A percentile compares a stretch with the other conserved stretches of the same genome.
phyloP scores from a whole-genome alignment of 768 basidiomycete genomes.

The Leucocoprinus sp. region DNA sequence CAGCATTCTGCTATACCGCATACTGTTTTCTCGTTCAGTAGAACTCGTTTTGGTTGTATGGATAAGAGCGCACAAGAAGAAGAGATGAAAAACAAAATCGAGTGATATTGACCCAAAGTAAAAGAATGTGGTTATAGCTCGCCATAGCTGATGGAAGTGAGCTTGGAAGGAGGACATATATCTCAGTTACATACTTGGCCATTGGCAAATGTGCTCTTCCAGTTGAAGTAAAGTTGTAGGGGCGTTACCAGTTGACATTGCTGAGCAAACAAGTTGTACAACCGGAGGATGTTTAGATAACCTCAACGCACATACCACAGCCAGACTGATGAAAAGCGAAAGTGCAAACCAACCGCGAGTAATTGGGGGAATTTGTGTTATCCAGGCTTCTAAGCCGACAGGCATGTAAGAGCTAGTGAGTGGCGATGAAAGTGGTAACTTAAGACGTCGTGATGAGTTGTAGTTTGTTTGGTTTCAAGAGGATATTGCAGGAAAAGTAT shows the following conservation, averaged over 20 bases:
- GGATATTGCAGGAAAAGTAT: conserved; percentile 10
- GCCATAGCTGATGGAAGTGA: conserved; percentile 59
- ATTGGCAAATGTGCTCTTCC: conserved; percentile 75
- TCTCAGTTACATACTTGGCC: conserved; percentile 47
- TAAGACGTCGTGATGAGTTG: conserved; percentile 3
- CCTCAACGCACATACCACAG: conserved; percentile 59
- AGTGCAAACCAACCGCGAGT: conserved; percentile 81
- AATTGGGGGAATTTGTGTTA: conserved; percentile 85
- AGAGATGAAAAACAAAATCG: conserved; percentile 94
- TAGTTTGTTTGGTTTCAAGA: background rate
- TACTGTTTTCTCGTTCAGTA: conserved; percentile 38
- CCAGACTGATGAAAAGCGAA: conserved; percentile 71
- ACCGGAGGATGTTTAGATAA: conserved; percentile 42
- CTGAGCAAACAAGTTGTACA: conserved; percentile 29
- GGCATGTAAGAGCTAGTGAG: conserved; percentile 65
- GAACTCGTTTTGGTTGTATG: background rate
- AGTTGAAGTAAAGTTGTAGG: conserved; percentile 88
- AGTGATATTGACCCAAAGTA: conserved; percentile 92
- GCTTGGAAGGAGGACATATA: background rate
- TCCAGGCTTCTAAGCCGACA: conserved; percentile 84
- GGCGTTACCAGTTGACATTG: conserved; percentile 91
- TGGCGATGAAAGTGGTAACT: too few species aligned
- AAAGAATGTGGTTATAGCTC: conserved; percentile 84
- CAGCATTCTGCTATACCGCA: conserved; percentile 94
- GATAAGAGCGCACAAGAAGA: conserved; percentile 80